Evolutionary conservation across 768 basidiomycete species (phyloP).

Genomic region (Tricholoma saponaceum): DNA sequence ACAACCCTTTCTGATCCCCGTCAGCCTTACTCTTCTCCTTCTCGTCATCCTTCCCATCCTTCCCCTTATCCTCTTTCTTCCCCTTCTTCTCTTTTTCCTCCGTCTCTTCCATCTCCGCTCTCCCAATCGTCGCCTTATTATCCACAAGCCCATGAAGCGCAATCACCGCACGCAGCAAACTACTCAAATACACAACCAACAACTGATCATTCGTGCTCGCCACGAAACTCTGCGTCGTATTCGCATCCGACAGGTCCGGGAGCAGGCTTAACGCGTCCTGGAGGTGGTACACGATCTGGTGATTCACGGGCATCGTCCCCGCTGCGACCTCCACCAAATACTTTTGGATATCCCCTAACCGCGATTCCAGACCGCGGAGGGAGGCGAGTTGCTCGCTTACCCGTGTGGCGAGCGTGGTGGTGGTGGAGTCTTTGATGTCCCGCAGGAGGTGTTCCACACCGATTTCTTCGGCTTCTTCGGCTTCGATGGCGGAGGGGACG

Average conservation of each 20-base stretch:
- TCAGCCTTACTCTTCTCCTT: conserved; percentile 21
- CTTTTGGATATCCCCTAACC: conserved; percentile 81
- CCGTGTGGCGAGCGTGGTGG: conserved; percentile 89
- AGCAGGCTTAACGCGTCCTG: conserved; percentile 94
- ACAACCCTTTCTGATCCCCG: conserved; percentile 23
- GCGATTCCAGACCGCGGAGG: conserved; percentile 82
- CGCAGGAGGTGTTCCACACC: conserved; percentile 97
- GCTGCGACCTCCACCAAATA: conserved; percentile 81
- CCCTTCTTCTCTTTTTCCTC: conserved; percentile 46
- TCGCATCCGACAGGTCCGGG: conserved; percentile 73
- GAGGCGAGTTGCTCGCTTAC: conserved; percentile 91
- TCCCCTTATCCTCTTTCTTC: conserved; percentile 18
- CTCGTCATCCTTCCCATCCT: conserved; percentile 15
- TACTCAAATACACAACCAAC: conserved; percentile 91
- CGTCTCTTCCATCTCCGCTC: conserved; percentile 71
- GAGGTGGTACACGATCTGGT: conserved; percentile 92
- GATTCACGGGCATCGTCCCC: conserved; percentile 87
- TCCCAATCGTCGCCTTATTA: conserved; percentile 81
- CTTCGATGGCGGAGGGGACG: conserved; percentile 91
- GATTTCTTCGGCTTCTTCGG: conserved; percentile 95
- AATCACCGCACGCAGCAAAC: conserved; percentile 85
- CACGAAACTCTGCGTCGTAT: conserved; percentile 70
- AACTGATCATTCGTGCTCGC: conserved; percentile 92
- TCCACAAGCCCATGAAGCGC: conserved; percentile 88
- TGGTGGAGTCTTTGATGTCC: conserved; percentile 95